phyloP scores from a whole-genome alignment of 2,329 filamentous ascomycete genomes.

The Hymenoscyphus infarciens region DNA sequence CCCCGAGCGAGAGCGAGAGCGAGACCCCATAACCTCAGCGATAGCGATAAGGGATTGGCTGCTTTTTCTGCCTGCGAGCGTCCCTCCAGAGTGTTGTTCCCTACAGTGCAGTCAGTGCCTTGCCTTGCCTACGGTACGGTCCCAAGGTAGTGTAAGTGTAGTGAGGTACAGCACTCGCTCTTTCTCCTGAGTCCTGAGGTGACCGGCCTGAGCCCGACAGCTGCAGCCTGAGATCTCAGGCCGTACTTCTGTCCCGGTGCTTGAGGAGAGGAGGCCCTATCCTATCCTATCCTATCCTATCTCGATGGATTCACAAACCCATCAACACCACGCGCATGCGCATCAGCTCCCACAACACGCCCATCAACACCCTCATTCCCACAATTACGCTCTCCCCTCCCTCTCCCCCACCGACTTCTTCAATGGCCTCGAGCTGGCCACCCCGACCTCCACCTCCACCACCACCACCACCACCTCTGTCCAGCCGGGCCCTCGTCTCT shows the following conservation, averaged over 20 bases:
- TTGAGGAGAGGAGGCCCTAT: not conserved
- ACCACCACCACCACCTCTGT: slow-evolving; percentile 11
- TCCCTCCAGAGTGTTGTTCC: not conserved
- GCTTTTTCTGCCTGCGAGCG: too few relatives aligned
- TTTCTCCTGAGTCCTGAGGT: not conserved
- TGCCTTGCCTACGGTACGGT: not conserved
- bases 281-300: too few relatives aligned
- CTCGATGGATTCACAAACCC: slow-evolving; percentile 7
- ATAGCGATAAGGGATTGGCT: slow-evolving; percentile 1
- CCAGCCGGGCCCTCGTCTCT: slow-evolving; percentile 33
- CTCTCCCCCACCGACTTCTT: slow-evolving; percentile 31
- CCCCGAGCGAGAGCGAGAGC: not conserved
- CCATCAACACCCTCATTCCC: slow-evolving; percentile 13
- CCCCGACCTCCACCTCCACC: slow-evolving; percentile 2
- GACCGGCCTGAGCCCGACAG: not conserved
- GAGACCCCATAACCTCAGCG: not conserved
- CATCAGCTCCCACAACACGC: not conserved
- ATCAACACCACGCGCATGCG: slow-evolving; percentile 6
- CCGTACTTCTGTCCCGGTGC: too few relatives aligned
- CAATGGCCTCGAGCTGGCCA: slow-evolving; percentile 27
- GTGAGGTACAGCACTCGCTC: not conserved
- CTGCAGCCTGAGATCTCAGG: not conserved
- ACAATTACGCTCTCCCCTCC: slow-evolving; percentile 23
- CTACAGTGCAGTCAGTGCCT: not conserved
- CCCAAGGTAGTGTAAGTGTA: too few relatives aligned